These are phyloP conservation scores for Kodamaea suecica DNA, from an alignment of 1,139 yeast species.

Conservation along the genomic window DNA sequence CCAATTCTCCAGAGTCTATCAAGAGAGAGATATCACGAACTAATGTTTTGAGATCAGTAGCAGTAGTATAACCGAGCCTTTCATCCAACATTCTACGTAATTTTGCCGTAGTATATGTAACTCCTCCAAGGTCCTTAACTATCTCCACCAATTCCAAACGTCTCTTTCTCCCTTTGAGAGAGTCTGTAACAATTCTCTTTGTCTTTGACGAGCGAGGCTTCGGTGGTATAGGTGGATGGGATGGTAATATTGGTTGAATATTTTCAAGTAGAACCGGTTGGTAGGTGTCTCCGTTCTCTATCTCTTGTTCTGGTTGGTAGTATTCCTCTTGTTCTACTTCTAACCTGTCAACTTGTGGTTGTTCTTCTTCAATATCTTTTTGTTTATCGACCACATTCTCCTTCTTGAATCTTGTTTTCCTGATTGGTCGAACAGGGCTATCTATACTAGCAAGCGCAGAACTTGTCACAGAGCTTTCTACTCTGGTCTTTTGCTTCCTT, in stretches of 20 bases:
- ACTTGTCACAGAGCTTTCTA: slow-evolving; percentile 2
- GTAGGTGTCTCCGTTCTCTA: not conserved
- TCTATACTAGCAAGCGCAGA: too few relatives aligned
- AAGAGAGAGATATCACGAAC: slow-evolving; percentile 39
- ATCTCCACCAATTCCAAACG: slow-evolving; percentile 32
- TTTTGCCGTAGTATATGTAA: slow-evolving; percentile 31
- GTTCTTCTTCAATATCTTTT: not conserved
- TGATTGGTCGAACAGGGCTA: not conserved
- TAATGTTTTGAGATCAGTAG: slow-evolving; percentile 48
- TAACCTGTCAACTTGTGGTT: too few relatives aligned
- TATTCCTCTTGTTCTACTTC: not conserved
- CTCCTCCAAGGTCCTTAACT: slow-evolving; percentile 43
- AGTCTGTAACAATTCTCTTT: slow-evolving; percentile 3
- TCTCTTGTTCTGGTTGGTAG: not conserved
- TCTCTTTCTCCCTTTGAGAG: slow-evolving; percentile 25
- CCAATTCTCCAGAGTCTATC: slow-evolving; percentile 21
- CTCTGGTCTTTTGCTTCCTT: slow-evolving; percentile 9
- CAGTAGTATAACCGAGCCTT: slow-evolving; percentile 31
- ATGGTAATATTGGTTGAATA: slow-evolving; percentile 13
- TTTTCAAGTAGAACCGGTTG: slow-evolving; percentile 7
- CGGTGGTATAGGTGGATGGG: too few relatives aligned
- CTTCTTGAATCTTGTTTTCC: slow-evolving; percentile 1
- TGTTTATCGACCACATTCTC: not conserved
- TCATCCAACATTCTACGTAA: slow-evolving; percentile 38
- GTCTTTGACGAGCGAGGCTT: too few relatives aligned